Evolutionary conservation across 768 basidiomycete genomes (phyloP).

Genomic region (Pisolithus orientalis): DNA sequence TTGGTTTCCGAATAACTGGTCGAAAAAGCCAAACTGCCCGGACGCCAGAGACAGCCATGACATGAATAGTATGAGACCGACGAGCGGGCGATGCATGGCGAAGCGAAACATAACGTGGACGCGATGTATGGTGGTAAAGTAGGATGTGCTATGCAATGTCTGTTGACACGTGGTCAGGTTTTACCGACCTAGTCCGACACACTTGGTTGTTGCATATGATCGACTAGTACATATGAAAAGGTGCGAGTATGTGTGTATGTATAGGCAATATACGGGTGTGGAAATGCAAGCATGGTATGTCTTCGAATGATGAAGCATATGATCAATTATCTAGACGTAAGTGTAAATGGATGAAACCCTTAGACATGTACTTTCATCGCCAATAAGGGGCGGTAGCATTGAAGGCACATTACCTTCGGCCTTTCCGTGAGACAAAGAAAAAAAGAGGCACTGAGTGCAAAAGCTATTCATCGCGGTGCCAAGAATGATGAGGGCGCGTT

Average conservation of each 20-base stretch:
- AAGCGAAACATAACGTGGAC: not conserved
- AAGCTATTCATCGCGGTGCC: conserved; percentile 13
- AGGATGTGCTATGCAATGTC: not conserved
- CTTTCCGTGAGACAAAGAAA: not conserved
- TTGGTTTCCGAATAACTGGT: conserved; percentile 62
- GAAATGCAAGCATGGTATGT: not conserved
- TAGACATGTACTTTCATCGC: not conserved
- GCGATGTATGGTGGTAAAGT: not conserved
- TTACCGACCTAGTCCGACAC: not conserved
- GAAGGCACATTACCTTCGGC: not conserved
- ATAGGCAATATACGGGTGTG: not conserved
- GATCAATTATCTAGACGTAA: not conserved
- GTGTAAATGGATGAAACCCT: not conserved
- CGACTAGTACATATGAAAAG: not conserved
- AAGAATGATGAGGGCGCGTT: conserved; percentile 11
- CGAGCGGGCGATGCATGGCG: conserved; percentile 10
- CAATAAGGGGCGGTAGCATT: not conserved
- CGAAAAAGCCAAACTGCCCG: conserved; percentile 78
- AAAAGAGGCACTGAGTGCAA: not conserved
- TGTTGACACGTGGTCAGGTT: not conserved
- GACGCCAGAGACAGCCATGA: conserved; percentile 30
- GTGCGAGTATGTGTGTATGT: not conserved
- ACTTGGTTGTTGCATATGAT: not conserved
- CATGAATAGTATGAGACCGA: conserved; percentile 9
- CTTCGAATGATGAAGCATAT: not conserved